These are phyloP conservation scores for Canariomyces notabilis DNA, from an alignment of 2,329 filamentous ascomycete genomes.

Conservation along the genomic window DNA sequence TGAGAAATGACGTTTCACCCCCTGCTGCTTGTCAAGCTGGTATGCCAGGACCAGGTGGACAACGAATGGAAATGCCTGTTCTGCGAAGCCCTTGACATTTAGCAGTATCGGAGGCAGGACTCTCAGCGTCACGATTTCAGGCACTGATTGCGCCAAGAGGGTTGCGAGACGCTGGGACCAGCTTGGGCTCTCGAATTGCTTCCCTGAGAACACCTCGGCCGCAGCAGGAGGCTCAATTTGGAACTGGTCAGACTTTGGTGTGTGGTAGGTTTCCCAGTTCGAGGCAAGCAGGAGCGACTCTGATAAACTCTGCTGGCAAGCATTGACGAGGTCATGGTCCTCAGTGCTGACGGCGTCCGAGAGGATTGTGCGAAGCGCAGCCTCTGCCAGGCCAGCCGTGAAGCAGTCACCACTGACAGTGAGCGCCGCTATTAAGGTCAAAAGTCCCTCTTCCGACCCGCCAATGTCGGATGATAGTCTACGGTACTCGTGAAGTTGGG, in stretches of 20 bases:
- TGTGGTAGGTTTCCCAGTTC: constrained; percentile 51
- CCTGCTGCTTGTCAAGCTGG: constrained; percentile 58
- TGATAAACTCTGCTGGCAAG: constrained; percentile 48
- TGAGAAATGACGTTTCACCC: constrained; percentile 60
- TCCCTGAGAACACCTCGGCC: constrained; percentile 32
- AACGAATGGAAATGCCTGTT: constrained; percentile 73
- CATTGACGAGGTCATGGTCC: constrained; percentile 44
- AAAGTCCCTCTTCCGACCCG: constrained; percentile 58
- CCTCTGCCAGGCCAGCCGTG: constrained; percentile 56
- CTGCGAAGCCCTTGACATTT: constrained; percentile 63
- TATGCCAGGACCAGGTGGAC: constrained; percentile 73
- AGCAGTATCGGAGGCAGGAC: constrained; percentile 62
- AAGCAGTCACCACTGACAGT: constrained; percentile 52
- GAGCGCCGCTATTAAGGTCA: constrained; percentile 57
- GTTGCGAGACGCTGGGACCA: constrained; percentile 63
- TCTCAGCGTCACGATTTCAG: constrained; percentile 62
- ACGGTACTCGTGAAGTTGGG: constrained; percentile 47
- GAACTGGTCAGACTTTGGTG: constrained; percentile 48
- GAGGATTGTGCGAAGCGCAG: constrained; percentile 52
- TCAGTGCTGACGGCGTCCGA: constrained; percentile 46
- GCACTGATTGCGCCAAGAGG: constrained; percentile 54
- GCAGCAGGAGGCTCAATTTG: constrained; percentile 26
- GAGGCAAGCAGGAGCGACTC: constrained; percentile 50
- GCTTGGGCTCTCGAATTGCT: constrained; percentile 39
- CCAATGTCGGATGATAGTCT: constrained; percentile 43